Evolutionary conservation across 2,329 filamentous ascomycete genomes (phyloP), one percentile per base, ranked within the genome.

Genomic region (Polychaeton citri): DNA sequence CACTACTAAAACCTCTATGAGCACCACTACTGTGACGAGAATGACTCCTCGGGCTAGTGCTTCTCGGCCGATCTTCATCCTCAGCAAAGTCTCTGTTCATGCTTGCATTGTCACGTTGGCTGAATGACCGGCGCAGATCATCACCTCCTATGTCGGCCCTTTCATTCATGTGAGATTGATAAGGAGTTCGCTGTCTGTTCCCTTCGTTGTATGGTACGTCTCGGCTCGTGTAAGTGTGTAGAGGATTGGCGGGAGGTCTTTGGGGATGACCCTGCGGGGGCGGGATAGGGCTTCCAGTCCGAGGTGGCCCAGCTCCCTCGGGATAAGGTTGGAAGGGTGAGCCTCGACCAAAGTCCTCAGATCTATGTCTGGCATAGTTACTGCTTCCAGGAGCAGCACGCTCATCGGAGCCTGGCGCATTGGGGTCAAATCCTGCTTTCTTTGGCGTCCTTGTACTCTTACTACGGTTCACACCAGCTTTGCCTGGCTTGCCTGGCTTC

Each of bases 361-460:
- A 54, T 17, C 44, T 44, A 37, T 53, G 45, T 6, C 48, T 39
- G 17, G 44, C 38, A 31, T 55, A 53, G 19, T 46, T 44, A 31
- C 43, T 40, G 21, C 39, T 45, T 5, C 41, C 37, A 18, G 43
- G 44, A 16, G 72, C 72, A 51, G 70, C 70, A 21, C 69, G 64
- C 45, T 77, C 73, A 47, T 77, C 73, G 21, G 65, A 70, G n/a
- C 68, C 71, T 20, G 71, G 63, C 5, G 63, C 64, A n/a, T 64
- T 64, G 15, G 74, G 72, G 37, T 74, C 69, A 48, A 76, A 78
- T 4, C 71, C 73, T 31, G 62, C 59, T 50, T 63, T 72, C 45
- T 64, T 71, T 24, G 69, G 68, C 3, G 63, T 59, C 35, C 56
- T 51, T 21, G 47, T 45, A 34, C 21, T 52, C 51, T 44, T 53